A percentile compares a stretch with the other conserved stretches of the same genome.
These are phyloP conservation scores for Dictyostelium intermedium DNA, from an alignment of 78 protist genomes.

Conservation along the genomic window DNA sequence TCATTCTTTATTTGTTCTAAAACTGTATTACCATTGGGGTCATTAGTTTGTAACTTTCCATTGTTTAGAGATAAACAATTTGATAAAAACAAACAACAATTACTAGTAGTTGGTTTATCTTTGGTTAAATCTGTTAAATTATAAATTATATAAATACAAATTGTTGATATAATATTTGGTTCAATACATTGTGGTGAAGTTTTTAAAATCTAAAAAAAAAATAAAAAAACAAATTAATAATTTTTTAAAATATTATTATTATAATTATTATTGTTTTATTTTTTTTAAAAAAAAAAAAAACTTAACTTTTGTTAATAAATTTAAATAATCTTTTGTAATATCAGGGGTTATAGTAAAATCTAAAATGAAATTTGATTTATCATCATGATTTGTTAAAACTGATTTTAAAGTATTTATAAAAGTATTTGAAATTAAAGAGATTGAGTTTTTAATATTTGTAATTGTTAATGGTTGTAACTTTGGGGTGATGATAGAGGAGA, in stretches of 20 bases:
- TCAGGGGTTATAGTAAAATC: conserved; percentile 45
- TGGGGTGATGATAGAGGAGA: not conserved
- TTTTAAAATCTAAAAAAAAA: not conserved
- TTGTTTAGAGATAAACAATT: not conserved
- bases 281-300: not conserved
- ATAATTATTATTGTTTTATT: no score
- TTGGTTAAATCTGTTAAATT: conserved; percentile 22
- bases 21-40: not conserved
- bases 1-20: not conserved
- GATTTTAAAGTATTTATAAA: conserved; percentile 8
- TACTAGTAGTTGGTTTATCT: conserved; percentile 3
- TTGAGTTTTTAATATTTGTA: conserved; percentile 7
- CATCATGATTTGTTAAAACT: not conserved
- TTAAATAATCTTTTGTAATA: conserved; percentile 36
- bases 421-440: not conserved
- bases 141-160: conserved; percentile 40
- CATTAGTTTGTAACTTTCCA: not conserved
- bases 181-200: conserved; percentile 61
- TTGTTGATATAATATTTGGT: conserved; percentile 8
- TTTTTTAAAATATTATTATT: no score
- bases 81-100: conserved; percentile 22
- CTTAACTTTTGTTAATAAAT: not conserved
- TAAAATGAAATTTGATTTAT: conserved; percentile 1
- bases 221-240: not conserved
- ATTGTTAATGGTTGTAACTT: not conserved